phyloP scores from a whole-genome alignment of 495 filamentous ascomycete species.

The Sabuloglossum arenarium region DNA sequence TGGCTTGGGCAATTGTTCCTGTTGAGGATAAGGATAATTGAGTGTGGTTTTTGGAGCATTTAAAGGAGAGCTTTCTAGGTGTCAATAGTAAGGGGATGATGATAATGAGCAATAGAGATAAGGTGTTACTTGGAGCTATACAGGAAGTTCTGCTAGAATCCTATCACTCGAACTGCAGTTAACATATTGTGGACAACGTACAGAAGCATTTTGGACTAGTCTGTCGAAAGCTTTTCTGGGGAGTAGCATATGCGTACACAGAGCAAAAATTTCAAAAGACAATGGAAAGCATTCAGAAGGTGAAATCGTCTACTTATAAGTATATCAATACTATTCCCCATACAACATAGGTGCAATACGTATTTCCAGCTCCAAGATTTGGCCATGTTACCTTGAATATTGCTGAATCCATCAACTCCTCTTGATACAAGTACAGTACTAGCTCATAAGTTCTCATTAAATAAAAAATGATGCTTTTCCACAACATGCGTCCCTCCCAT shows the following conservation, averaged over 20 bases:
- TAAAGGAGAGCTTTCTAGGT: neutral
- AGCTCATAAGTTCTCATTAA: too few species aligned
- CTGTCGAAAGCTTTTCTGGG: neutral
- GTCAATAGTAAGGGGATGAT: neutral
- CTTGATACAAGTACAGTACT: neutral
- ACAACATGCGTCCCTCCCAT: too few species aligned
- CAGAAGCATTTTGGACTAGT: neutral
- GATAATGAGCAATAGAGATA: neutral
- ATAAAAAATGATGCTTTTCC: too few species aligned
- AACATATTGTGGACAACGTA: neutral
- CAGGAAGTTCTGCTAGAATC: neutral
- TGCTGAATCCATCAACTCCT: neutral
- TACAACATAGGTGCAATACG: neutral
- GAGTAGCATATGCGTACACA: neutral
- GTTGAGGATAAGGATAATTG: neutral
- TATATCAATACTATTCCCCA: neutral
- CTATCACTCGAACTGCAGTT: neutral
- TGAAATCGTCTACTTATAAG: neutral
- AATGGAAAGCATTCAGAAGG: neutral
- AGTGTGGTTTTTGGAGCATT: neutral
- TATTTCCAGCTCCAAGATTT: neutral
- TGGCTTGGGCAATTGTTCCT: neutral
- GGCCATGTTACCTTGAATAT: neutral
- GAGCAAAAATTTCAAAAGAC: neutral
- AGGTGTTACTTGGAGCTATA: neutral